These are phyloP conservation scores for Jacaranda mimosifolia DNA, from an alignment of 257 asterid genomes.

Conservation along the genomic window DNA sequence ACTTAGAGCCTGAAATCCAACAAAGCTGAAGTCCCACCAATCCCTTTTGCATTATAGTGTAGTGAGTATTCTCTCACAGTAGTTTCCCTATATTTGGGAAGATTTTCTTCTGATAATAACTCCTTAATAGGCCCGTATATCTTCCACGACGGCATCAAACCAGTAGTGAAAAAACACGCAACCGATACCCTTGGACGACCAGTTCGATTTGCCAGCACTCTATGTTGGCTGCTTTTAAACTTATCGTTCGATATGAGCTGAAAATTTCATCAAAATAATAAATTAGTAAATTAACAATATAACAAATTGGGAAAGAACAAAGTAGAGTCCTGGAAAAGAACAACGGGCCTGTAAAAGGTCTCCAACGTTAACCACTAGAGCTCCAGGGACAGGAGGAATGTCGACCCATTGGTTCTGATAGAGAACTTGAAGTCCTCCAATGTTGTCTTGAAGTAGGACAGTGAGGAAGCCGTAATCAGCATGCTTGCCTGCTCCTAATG, in stretches of 20 bases:
- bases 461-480: conserved; percentile 56
- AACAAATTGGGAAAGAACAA: too few relatives aligned
- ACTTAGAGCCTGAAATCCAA: conserved; percentile 48
- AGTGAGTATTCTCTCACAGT: conserved; percentile 58
- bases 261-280: background rate
- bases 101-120: conserved; percentile 51
- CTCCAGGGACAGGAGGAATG: conserved; percentile 55
- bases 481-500: conserved; percentile 49
- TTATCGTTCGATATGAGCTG: conserved; percentile 65
- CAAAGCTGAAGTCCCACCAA: conserved; percentile 56
- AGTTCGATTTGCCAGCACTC: conserved; percentile 48
- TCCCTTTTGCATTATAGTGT: conserved; percentile 54
- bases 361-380: conserved; percentile 53
- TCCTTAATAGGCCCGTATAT: conserved; percentile 62
- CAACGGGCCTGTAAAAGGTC: conserved; percentile 59
- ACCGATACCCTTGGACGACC: conserved; percentile 66
- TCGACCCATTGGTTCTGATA: conserved; percentile 53
- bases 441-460: conserved; percentile 54
- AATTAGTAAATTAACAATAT: background rate
- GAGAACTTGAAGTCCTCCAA: conserved; percentile 62
- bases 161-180: conserved; percentile 62
- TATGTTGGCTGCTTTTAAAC: conserved; percentile 57
- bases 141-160: conserved; percentile 49
- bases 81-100: conserved; percentile 51
- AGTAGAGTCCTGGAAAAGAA: background rate